A percentile compares a stretch with the other conserved stretches of the same genome.
Evolutionary conservation across 176 grass and related monocot genomes (phyloP).

Genomic region (Oropetium thomaeum): DNA sequence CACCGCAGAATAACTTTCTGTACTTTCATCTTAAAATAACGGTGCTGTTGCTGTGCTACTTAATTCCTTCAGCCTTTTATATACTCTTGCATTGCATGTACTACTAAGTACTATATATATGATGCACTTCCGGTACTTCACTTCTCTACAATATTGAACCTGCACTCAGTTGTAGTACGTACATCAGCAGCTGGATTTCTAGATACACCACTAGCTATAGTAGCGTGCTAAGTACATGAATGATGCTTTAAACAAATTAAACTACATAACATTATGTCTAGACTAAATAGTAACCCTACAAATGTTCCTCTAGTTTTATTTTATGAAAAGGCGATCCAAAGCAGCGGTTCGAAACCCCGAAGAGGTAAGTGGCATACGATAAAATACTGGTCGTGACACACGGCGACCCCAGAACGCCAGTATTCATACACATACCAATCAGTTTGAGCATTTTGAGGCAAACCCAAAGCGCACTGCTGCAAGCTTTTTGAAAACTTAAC

Average conservation of each 20-base stretch:
- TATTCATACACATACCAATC: neutral
- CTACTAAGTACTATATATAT: no score
- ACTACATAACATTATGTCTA: neutral
- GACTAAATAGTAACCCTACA: neutral
- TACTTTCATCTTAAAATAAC: no score
- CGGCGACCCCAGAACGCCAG: neutral
- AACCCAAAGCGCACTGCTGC: conserved; percentile 32
- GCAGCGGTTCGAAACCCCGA: neutral
- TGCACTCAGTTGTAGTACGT: neutral
- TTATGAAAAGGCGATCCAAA: no score
- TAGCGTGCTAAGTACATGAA: neutral
- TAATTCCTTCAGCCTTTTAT: no score
- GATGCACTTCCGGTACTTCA: no score
- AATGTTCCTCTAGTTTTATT: no score
- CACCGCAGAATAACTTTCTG: no score
- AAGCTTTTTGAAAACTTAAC: conserved; percentile 2
- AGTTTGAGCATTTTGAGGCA: conserved; percentile 27
- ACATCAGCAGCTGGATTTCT: neutral
- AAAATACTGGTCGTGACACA: neutral
- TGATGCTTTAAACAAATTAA: neutral
- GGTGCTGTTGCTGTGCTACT: no score
- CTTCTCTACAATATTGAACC: neutral
- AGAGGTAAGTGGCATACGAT: neutral
- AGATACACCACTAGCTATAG: no score
- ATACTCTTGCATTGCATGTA: no score